These are phyloP conservation scores for Pichia gijzeniarum DNA, from an alignment of 805 yeast species.

Conservation along the genomic window DNA sequence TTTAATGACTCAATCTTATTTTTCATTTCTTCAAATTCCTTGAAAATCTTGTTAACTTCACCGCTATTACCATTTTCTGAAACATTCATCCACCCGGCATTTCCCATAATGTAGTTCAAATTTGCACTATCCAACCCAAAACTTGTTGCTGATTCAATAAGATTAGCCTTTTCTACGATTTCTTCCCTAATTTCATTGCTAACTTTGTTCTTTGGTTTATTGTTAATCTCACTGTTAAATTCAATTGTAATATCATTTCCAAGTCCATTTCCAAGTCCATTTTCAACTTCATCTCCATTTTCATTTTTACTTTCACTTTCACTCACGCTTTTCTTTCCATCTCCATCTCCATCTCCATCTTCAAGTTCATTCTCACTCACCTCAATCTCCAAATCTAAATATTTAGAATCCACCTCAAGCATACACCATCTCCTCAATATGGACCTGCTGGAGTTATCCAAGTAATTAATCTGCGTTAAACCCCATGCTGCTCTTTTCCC, in stretches of 20 bases:
- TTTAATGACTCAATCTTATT: not conserved
- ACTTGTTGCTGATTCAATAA: not conserved
- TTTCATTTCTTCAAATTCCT: constrained; percentile 1
- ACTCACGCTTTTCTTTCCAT: too few relatives aligned
- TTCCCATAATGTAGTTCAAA: not conserved
- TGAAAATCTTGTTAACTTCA: not conserved
- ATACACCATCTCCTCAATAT: constrained; percentile 17
- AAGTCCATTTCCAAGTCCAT: too few relatives aligned
- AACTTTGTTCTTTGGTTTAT: too few relatives aligned
- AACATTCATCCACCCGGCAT: constrained; percentile 10
- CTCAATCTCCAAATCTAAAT: constrained; percentile 2
- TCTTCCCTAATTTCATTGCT: too few relatives aligned
- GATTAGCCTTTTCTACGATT: too few relatives aligned
- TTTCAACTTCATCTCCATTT: too few relatives aligned
- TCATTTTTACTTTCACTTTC: not conserved
- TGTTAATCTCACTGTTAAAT: too few relatives aligned
- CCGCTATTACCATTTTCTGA: not conserved
- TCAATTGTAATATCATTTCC: too few relatives aligned
- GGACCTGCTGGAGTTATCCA: constrained; percentile 16
- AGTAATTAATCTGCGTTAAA: constrained; percentile 22
- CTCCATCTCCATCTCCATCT: too few relatives aligned
- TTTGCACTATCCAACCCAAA: constrained; percentile 1
- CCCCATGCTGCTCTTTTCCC: constrained; percentile 27
- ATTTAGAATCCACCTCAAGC: constrained; percentile 5
- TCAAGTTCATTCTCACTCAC: not conserved